Evolutionary conservation across 2,329 filamentous ascomycete species (phyloP), one percentile per base, ranked within the genome.

Genomic region (Botrytis aclada): DNA sequence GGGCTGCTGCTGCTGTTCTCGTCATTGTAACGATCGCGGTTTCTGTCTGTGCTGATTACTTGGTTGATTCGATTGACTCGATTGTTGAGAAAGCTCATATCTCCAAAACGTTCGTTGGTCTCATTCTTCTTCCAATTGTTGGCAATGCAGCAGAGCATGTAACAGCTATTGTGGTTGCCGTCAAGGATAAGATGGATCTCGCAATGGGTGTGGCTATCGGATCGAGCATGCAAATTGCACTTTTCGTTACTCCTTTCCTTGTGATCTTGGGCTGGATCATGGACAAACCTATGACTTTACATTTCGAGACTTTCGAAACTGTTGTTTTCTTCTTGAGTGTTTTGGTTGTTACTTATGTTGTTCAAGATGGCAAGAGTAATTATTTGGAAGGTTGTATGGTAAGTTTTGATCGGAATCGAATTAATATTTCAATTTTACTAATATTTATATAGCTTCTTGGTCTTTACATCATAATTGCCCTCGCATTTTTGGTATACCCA

Each of bases 351-450:
- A 93, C 88, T 72, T 94, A 89, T 82, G 92, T 88, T 3, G 90
- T 95, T 69, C 91, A 93, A 80, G 93, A 95, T 79, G 93, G 93
- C 79, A 93, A 92, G 82, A 93, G 90, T n/a, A 95, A 95, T 82
- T 95, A 95, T 77, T 88, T 95, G 43, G 93, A 95, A 81, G 93
- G 93, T 65, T 91, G 91, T 62, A 92, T 95, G 88, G 76, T 77
- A 69, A 74, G 76, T 62, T 66, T 51, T 20, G 12, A 37, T n/a
- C 3, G 20, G 37, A 2, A 18, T 39, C 10, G n/a, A 16, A 41
- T 1, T 47, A n/a, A 37, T 22, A n/a, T 47, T 37, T 39, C 8
- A 43, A n/a, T 64, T 47, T 51, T 39, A 41, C 69, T 69, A 56
- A 62, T 51, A 73, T 66, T 4, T 56, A 37, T 45, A 41, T 94